Conservation (phyloP, 495 filamentous ascomycete species). For the Penicillium simplicissimum region DNA sequence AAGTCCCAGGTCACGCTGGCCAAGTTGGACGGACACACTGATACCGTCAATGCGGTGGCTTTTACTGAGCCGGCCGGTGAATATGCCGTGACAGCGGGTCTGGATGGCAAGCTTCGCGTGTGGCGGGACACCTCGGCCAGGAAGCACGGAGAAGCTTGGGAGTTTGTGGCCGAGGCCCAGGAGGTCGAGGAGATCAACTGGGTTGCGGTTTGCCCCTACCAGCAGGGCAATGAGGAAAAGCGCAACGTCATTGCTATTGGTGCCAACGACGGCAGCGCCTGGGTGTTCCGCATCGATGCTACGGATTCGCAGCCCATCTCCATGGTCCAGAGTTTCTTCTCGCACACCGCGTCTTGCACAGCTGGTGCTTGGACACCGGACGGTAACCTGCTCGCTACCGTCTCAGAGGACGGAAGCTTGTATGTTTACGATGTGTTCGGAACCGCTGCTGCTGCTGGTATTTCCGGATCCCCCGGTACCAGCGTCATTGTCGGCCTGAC, state of each 20-base stretch:
- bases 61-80: constrained; percentile 84
- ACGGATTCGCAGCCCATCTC: constrained; percentile 63
- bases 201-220: constrained; percentile 72
- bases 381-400: constrained; percentile 85
- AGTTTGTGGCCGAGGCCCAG: constrained; percentile 67
- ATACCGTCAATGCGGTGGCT: constrained; percentile 80
- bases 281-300: constrained; percentile 85
- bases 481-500: constrained; percentile 80
- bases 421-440: constrained; percentile 94
- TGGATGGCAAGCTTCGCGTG: constrained; percentile 73
- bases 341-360: constrained; percentile 83
- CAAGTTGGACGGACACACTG: constrained; percentile 81
- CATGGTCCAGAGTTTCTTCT: constrained; percentile 86
- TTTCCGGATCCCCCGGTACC: constrained; percentile 65
- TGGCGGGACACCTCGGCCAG: constrained; percentile 48
- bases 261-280: constrained; percentile 89
- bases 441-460: constrained; percentile 70
- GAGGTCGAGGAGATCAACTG: constrained; percentile 97
- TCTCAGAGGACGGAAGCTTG: constrained; percentile 83
- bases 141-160: constrained; percentile 51
- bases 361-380: constrained; percentile 90
- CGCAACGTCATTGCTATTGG: constrained; percentile 88
- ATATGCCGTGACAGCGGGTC: constrained; percentile 79
- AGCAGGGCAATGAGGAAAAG: constrained; percentile 54
- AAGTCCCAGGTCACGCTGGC: constrained; percentile 61